Evolutionary conservation across 164 flowering plant species (phyloP).

Genomic region (grape (Vitis vinifera)): DNA sequence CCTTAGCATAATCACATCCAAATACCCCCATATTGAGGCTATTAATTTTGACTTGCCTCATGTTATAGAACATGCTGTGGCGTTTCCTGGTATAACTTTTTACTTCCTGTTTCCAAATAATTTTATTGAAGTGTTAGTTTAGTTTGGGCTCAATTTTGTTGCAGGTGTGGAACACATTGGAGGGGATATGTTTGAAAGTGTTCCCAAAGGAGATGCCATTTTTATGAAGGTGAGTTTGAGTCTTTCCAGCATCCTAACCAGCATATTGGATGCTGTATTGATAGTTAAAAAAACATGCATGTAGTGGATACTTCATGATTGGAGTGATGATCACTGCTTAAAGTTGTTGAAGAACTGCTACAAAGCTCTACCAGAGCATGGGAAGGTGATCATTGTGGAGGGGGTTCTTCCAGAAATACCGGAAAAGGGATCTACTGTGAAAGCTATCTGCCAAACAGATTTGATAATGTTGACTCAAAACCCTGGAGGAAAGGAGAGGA

Average conservation of each 20-base stretch:
- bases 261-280: too few species aligned
- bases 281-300: too few species aligned
- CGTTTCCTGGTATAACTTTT: conserved; percentile 8
- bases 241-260: too few species aligned
- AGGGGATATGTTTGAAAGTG: neutral
- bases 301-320: conserved; percentile 10
- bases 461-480: neutral
- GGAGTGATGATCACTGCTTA: conserved; percentile 11
- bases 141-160: neutral
- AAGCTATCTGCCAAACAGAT: neutral
- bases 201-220: neutral
- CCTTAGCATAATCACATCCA: conserved; percentile 11
- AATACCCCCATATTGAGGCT: conserved; percentile 15
- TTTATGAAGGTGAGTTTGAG: neutral
- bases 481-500: conserved; percentile 12
- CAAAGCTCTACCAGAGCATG: conserved; percentile 5
- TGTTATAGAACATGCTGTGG: conserved; percentile 2
- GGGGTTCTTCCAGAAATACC: neutral
- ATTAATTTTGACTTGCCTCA: conserved; percentile 25
- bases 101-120: too few species aligned
- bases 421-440: neutral
- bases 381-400: conserved; percentile 4
- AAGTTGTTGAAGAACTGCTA: conserved; percentile 10
- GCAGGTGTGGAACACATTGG: neutral
- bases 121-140: too few species aligned